These are phyloP conservation scores for Saccharomyces hybrid DNA, from an alignment of 1,139 yeast genomes.

Conservation along the genomic window DNA sequence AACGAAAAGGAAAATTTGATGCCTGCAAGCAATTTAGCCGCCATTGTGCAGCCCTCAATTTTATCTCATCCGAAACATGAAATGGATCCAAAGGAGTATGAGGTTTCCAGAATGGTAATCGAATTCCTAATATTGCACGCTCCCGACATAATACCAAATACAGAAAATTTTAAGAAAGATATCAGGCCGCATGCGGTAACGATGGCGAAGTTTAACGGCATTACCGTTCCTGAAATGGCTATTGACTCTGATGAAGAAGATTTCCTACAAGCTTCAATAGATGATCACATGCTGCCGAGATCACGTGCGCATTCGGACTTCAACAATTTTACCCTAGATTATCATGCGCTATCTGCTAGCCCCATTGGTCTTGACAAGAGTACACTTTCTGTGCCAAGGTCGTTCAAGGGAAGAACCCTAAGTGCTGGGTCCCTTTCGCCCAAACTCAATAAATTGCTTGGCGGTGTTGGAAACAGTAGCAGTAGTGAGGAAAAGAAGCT, in stretches of 20 bases:
- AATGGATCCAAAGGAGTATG: constrained; percentile 82
- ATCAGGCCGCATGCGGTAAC: constrained; percentile 5
- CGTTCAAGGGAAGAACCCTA: background rate
- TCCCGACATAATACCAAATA: constrained; percentile 48
- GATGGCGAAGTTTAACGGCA: constrained; percentile 1
- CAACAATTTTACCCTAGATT: background rate
- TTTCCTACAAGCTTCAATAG: background rate
- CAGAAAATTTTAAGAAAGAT: constrained; percentile 28
- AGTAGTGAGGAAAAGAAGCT: background rate
- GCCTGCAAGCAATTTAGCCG: constrained; percentile 87
- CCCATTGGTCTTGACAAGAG: background rate
- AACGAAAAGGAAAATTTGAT: constrained; percentile 67
- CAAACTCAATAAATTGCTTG: background rate
- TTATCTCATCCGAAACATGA: constrained; percentile 79
- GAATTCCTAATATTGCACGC: constrained; percentile 71
- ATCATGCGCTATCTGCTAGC: background rate
- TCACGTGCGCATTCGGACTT: background rate
- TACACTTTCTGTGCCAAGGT: background rate
- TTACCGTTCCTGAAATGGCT: background rate
- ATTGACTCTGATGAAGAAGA: background rate
- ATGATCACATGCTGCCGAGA: background rate
- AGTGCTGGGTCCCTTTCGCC: background rate
- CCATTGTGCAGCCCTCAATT: constrained; percentile 83
- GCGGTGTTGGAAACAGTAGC: background rate
- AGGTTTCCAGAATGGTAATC: constrained; percentile 72